Evolutionary conservation across 139 green algal species (phyloP).

Genomic region (Choricystis sp.): DNA sequence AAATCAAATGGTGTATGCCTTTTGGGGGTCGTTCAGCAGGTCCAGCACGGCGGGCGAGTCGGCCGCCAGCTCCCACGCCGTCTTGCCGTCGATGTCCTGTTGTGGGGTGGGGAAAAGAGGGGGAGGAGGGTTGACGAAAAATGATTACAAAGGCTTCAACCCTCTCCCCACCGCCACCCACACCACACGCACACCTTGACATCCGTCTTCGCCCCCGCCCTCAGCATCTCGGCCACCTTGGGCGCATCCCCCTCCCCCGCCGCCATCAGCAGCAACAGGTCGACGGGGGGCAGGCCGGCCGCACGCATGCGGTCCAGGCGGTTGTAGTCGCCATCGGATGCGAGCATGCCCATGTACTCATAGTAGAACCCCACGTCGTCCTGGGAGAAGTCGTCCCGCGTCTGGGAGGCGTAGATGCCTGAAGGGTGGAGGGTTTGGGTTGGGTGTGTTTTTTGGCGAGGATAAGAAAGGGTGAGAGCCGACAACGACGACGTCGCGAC

Average conservation of each 20-base stretch:
- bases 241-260: slow-evolving; percentile 68
- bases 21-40: slow-evolving; percentile 23
- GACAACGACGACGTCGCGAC: no score
- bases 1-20: not conserved
- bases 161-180: not conserved
- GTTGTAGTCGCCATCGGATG: not conserved
- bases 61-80: slow-evolving; percentile 41
- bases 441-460: no score
- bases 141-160: not conserved
- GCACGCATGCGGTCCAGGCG: not conserved
- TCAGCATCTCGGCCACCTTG: slow-evolving; percentile 85
- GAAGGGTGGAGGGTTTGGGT: not conserved
- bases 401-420: not conserved
- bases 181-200: slow-evolving; percentile 22
- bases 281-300: slow-evolving; percentile 47
- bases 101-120: not conserved
- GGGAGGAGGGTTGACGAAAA: not conserved
- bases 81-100: slow-evolving; percentile 54
- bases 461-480: not conserved
- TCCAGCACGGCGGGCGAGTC: slow-evolving; percentile 39
- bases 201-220: slow-evolving; percentile 35
- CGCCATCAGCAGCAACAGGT: slow-evolving; percentile 84
- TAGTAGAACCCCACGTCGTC: not conserved
- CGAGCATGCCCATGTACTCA: not conserved
- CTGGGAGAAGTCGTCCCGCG: not conserved